These are phyloP conservation scores for Samsoniella hepiali DNA, from an alignment of 2,329 filamentous ascomycete species.

Conservation along the genomic window DNA sequence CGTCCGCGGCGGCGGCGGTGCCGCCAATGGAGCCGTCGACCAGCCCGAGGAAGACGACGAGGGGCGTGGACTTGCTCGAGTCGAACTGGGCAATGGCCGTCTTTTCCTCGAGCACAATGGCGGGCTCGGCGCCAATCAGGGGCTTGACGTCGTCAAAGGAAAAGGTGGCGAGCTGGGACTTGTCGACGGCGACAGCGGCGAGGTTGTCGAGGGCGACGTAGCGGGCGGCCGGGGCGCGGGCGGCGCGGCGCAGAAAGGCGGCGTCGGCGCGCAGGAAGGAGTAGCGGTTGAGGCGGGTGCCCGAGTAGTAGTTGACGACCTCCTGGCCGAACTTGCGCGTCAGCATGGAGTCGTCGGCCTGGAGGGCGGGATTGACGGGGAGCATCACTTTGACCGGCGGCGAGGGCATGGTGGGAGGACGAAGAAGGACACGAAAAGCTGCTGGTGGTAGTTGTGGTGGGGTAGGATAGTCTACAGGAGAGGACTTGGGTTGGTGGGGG, in stretches of 20 bases:
- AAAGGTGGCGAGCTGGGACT: conserved; percentile 64
- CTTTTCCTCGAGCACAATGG: conserved; percentile 68
- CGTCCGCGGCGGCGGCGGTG: conserved; percentile 38
- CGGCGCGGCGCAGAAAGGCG: conserved; percentile 65
- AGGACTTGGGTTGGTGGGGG: background rate
- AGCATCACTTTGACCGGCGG: conserved; percentile 34
- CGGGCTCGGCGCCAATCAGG: conserved; percentile 66
- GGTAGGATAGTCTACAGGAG: background rate
- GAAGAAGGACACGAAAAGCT: background rate
- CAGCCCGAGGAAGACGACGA: conserved; percentile 81
- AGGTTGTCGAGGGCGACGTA: conserved; percentile 81
- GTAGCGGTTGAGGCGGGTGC: conserved; percentile 72
- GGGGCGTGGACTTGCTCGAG: conserved; percentile 62
- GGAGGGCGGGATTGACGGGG: conserved; percentile 45
- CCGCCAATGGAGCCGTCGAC: conserved; percentile 57
- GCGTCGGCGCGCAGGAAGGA: conserved; percentile 73
- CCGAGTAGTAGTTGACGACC: conserved; percentile 80
- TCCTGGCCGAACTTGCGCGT: conserved; percentile 75
- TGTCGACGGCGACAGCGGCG: conserved; percentile 61
- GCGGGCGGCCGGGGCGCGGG: conserved; percentile 60
- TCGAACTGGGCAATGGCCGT: conserved; percentile 71
- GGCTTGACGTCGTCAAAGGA: conserved; percentile 64
- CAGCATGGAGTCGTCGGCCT: conserved; percentile 62
- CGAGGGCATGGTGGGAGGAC: conserved; percentile 10
- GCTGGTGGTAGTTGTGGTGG: background rate